These are phyloP conservation scores for Calocybe gambosa DNA, from an alignment of 1,284 basidiomycete genomes.

Conservation along the genomic window DNA sequence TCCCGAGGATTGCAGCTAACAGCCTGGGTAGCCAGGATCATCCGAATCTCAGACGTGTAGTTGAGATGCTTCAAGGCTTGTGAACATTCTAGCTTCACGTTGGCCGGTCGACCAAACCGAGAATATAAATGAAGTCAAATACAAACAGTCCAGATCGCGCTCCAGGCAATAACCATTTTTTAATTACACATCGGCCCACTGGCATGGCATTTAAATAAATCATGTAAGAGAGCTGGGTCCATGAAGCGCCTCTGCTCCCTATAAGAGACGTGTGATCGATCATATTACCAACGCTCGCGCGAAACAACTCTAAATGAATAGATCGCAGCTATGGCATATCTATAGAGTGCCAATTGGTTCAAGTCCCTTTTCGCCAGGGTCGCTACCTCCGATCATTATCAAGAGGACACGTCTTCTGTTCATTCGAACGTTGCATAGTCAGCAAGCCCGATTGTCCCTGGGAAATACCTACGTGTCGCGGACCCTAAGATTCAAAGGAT, in stretches of 20 bases:
- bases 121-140: background rate
- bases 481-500: slow-evolving; percentile 13
- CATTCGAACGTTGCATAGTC: slow-evolving; percentile 19
- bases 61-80: slow-evolving; percentile 18
- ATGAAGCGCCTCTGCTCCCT: background rate
- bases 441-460: slow-evolving; percentile 17
- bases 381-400: slow-evolving; percentile 6
- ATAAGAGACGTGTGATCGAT: slow-evolving; percentile 7
- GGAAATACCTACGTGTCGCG: slow-evolving; percentile 25
- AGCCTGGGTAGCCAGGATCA: slow-evolving; percentile 19
- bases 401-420: slow-evolving; percentile 22
- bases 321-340: slow-evolving; percentile 16
- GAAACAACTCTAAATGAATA: slow-evolving; percentile 16
- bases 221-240: background rate
- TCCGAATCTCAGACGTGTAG: slow-evolving; percentile 16
- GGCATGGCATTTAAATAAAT: background rate
- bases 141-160: slow-evolving; percentile 8
- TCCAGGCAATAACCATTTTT: slow-evolving; percentile 7
- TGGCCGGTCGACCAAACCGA: background rate
- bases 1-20: slow-evolving; percentile 17
- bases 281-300: slow-evolving; percentile 2
- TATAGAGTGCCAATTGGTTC: slow-evolving; percentile 7
- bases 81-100: slow-evolving; percentile 3
- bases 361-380: slow-evolving; percentile 7
- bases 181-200: background rate